phyloP scores from a whole-genome alignment of 2,329 filamentous ascomycete species.

The Aspergillus pseudoterreus region DNA sequence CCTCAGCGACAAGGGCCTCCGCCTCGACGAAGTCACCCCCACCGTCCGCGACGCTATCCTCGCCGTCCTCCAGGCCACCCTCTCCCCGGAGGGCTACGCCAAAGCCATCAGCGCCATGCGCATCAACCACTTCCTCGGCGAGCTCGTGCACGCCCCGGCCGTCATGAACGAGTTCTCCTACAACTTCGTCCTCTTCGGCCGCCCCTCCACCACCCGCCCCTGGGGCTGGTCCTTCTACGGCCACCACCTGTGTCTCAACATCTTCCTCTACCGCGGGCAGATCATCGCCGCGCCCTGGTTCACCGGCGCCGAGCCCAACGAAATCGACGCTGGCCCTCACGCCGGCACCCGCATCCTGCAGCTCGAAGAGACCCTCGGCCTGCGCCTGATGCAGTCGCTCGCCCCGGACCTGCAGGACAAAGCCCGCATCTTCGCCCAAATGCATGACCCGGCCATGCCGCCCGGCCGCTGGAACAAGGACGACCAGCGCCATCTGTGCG shows the following conservation, averaged over 20 bases:
- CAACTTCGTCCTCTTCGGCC: constrained; percentile 70
- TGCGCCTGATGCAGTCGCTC: constrained; percentile 68
- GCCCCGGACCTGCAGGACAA: constrained; percentile 41
- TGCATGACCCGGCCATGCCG: constrained; percentile 64
- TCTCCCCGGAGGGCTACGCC: constrained; percentile 67
- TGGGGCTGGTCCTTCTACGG: constrained; percentile 77
- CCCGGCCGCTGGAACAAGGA: constrained; percentile 69
- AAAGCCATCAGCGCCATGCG: constrained; percentile 69
- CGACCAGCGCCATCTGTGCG: constrained; percentile 73
- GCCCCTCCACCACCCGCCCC: constrained; percentile 53
- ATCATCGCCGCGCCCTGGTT: constrained; percentile 72
- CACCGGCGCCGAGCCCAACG: constrained; percentile 74
- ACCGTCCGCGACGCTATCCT: constrained; percentile 51
- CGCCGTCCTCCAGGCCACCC: constrained; percentile 52
- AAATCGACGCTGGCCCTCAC: constrained; percentile 63
- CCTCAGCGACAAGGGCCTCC: constrained; percentile 63
- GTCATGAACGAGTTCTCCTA: constrained; percentile 74
- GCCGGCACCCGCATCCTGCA: constrained; percentile 64
- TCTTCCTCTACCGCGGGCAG: constrained; percentile 63
- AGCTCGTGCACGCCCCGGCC: constrained; percentile 57
- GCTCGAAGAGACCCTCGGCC: constrained; percentile 59
- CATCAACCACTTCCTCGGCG: constrained; percentile 71
- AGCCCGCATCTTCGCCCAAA: constrained; percentile 56
- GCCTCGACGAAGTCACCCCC: constrained; percentile 60
- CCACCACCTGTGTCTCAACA: constrained; percentile 71